Conservation (phyloP, 176 grass and related monocot genomes). For the Carex myosuroides region DNA sequence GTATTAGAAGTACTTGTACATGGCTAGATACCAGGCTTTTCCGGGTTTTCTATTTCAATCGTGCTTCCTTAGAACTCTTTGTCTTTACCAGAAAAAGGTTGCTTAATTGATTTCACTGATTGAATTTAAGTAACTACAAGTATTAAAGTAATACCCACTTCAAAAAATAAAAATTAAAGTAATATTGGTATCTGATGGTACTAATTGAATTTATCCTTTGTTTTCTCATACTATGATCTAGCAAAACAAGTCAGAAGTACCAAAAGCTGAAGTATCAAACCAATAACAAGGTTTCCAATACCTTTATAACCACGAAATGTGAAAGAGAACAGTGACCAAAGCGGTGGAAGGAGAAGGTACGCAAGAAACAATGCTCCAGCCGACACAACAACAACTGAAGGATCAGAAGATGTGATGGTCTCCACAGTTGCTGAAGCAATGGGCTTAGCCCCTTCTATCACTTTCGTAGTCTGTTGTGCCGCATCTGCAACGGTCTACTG, state of each 20-base stretch:
- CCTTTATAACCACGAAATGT: conserved; percentile 82
- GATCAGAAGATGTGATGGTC: conserved; percentile 47
- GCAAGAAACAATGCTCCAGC: conserved; percentile 64
- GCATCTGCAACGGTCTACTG: conserved; percentile 63
- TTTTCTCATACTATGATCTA: background rate
- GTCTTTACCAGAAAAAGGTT: background rate
- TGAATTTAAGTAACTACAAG: background rate
- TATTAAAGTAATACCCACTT: background rate
- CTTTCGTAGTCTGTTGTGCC: conserved; percentile 49
- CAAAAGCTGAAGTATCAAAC: background rate
- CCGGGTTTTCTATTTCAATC: background rate
- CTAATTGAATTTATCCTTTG: background rate
- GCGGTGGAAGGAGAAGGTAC: conserved; percentile 71
- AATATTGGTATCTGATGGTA: background rate
- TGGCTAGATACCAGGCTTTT: background rate
- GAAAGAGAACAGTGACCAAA: conserved; percentile 64
- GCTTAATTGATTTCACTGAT: background rate
- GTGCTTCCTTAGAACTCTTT: background rate
- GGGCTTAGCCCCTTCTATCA: conserved; percentile 76
- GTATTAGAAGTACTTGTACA: background rate
- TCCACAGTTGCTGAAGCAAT: conserved; percentile 62
- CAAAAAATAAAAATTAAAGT: background rate
- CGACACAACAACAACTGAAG: conserved; percentile 34
- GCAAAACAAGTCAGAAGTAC: background rate
- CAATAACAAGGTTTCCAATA: conserved; percentile 5